Evolutionary conservation across 768 basidiomycete genomes (phyloP), one percentile per base, ranked within the genome.

Genomic region (Tephrocybe sp.): DNA sequence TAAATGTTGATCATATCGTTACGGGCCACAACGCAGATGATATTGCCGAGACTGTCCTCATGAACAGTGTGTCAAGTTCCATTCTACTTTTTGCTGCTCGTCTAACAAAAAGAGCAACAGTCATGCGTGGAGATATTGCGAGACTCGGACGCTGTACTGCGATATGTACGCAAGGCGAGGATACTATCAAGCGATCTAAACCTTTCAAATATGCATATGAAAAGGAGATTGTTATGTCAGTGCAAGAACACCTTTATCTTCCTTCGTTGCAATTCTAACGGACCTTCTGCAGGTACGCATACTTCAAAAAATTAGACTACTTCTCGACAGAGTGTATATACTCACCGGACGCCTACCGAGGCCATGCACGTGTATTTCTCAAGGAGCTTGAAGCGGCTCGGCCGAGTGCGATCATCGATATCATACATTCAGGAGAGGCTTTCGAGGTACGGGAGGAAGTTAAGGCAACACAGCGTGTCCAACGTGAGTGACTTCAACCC

Each of bases 121-220:
- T 98, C 54, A 96, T 99, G 87, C 84, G 97, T 39, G 97, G 97
- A 6, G 97, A 99, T 68, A 93, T 98, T 42, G 92, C 95, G 13
- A 82, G 97, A 34, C 77, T 99, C 11, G 91, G 92, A 3, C 79
- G 97, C 45, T 98, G 97, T 68, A 98, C 96, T 1, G 76, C 85
- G 34, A 95, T 99, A 53, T 96, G 92, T 52, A 99, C 97, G 0
- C 85, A 93, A 65, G 93, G 93, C 35, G 96, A 97, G 65, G 93
- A 97, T 62, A 95, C 93, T 1, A 98, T 98, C 66, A 92, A 85
- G 66, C 82, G 97, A 50, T 94, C 91, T 43, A 99, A 99, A 70
- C 97, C 97, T n/a, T 98, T 99, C 79, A 98, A 98, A 66, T 99
- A 98, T 63, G 88, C 93, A 0, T 98, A 98, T 61, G 97, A 99